Evolutionary conservation across 129 eudicot species (phyloP).

Genomic region (Pittosporum tobira): DNA sequence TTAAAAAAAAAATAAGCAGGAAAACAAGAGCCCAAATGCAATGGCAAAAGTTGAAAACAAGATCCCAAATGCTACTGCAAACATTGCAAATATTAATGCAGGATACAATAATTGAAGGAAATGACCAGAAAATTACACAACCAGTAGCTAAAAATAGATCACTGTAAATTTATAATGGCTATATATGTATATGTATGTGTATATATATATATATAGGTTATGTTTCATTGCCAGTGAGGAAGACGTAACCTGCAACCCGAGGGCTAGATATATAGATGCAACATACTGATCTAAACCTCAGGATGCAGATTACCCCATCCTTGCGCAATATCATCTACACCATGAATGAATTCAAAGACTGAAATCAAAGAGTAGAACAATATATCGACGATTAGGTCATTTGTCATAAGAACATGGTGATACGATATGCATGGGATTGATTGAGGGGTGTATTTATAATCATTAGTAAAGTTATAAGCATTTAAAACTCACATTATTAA

Average conservation of each 20-base stretch:
- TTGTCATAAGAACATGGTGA: background rate
- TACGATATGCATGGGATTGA: constrained; percentile 5
- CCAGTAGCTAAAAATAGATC: background rate
- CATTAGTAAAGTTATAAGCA: background rate
- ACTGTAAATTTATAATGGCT: too few species aligned
- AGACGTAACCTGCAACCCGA: constrained; percentile 45
- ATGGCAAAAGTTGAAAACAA: too few species aligned
- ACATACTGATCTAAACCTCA: constrained; percentile 38
- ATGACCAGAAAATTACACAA: background rate
- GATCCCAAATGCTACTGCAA: too few species aligned
- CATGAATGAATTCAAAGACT: background rate
- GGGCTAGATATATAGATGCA: constrained; percentile 23
- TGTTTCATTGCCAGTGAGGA: constrained; percentile 17
- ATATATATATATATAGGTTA: too few species aligned
- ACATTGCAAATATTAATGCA: too few species aligned
- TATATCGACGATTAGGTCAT: background rate
- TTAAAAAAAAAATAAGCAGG: too few species aligned
- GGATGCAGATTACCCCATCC: constrained; percentile 60
- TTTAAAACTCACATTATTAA: background rate
- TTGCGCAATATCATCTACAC: constrained; percentile 11
- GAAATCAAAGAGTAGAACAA: background rate
- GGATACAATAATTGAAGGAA: too few species aligned
- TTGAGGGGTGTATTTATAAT: constrained; percentile 21
- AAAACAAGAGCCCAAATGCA: too few species aligned
- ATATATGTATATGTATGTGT: too few species aligned